phyloP scores from a whole-genome alignment of 1,284 basidiomycete genomes.

The Boletus albobrunnescens region DNA sequence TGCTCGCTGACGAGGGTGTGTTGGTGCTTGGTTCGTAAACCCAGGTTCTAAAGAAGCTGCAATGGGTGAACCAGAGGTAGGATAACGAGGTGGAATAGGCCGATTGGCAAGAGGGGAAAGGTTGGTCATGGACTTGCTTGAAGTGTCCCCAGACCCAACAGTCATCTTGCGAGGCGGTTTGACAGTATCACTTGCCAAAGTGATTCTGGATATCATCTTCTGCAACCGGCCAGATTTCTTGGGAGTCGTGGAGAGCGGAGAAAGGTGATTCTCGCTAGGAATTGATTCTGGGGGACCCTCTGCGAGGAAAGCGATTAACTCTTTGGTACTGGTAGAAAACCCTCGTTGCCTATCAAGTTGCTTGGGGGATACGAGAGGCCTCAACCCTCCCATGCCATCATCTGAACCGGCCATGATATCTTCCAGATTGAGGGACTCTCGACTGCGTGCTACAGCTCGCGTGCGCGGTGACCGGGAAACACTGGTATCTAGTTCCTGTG shows the following conservation, averaged over 20 bases:
- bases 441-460: slow-evolving; percentile 49
- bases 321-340: slow-evolving; percentile 50
- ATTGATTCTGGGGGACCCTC: slow-evolving; percentile 32
- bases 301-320: slow-evolving; percentile 49
- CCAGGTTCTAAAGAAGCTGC: slow-evolving; percentile 40
- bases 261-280: slow-evolving; percentile 33
- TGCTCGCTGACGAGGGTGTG: slow-evolving; percentile 24
- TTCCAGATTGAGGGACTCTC: slow-evolving; percentile 69
- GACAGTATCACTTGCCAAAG: slow-evolving; percentile 43
- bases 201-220: slow-evolving; percentile 74
- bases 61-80: slow-evolving; percentile 28
- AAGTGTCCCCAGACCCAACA: slow-evolving; percentile 21
- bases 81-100: slow-evolving; percentile 52
- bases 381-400: slow-evolving; percentile 25
- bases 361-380: slow-evolving; percentile 27
- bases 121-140: slow-evolving; percentile 39
- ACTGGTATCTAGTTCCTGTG: slow-evolving; percentile 31
- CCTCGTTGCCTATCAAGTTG: slow-evolving; percentile 29
- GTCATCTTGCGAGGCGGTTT: slow-evolving; percentile 31
- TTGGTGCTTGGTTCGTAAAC: slow-evolving; percentile 21
- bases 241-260: slow-evolving; percentile 38
- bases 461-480: slow-evolving; percentile 42
- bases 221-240: slow-evolving; percentile 63
- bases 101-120: slow-evolving; percentile 49
- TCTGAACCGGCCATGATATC: slow-evolving; percentile 68